Base-by-base conservation (phyloP, 352 stramenopile species). In the Phytophthora ramorum region DNA sequence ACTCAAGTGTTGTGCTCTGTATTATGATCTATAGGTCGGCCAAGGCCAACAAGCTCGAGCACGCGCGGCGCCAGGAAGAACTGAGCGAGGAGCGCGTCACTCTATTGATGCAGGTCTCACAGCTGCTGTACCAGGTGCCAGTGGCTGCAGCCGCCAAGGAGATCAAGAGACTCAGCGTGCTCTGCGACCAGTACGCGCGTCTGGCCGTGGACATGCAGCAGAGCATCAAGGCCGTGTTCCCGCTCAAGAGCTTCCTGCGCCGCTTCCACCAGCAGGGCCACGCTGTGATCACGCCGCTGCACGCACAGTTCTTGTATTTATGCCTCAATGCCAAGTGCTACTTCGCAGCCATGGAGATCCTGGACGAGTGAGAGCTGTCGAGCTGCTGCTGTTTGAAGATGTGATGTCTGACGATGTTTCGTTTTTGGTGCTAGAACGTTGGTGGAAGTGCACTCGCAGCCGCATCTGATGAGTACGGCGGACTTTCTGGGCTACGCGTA, bases 401-500 rank as follows among this genome's bases (percentile, higher is more conserved):
- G 22, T 24, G 14, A 19, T 19, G 4, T 8, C 38, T 41, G 16
- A 32, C 30, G 8, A 14, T 40, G 19, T 44, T 32, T 26, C 38
- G 30, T 62, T 14, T 22, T n/a, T 38, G 40, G 8, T 35, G 12
- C n/a, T 49, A 94, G 86, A 28, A 79, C 81, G 41, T 59, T 95
- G 20, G 77, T 91, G 69, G 86, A 95, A 65, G 75, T 93, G 41
- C 84, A 94, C 48, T 50, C 78, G 17, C 78, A 91, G 63, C 54
- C 71, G 37, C 73, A 87, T 57, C 55, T 88, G 0, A 66, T 93
- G 43, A 78, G 38, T 9, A 48, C 67, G 16, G 81, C 91, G 17
- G 83, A 95, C 67, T 89, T 95, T 54, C 63, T 95, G 49, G 69
- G 82, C 49, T 96, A 96, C 60, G 82, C 83, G 48, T 96, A 95